Evolutionary conservation across 805 yeast genomes (phyloP), one percentile per base, ranked within the genome.

Genomic region (Hanseniaspora jakobsenii): DNA sequence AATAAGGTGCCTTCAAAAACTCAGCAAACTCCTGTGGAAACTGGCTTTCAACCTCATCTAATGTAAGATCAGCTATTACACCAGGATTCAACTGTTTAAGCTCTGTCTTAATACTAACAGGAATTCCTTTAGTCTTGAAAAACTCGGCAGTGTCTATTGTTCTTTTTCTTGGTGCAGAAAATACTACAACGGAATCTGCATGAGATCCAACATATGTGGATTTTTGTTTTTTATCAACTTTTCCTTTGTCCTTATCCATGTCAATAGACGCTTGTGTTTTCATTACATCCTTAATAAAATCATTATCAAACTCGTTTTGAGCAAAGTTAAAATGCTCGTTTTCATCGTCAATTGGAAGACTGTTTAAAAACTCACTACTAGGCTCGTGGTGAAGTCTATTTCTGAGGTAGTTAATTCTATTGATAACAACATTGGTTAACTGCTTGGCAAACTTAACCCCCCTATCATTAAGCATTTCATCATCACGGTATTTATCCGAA

Each of bases 131-230:
- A 10, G 75, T 70, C 30, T 72, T 66, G 59, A 89, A 84, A 47
- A 70, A 75, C 44, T 71, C 69, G 0, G 89, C 85, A 5, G 94
- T 77, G 52, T 87, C 84, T 16, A 77, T 70, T 0, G 96, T 85
- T 56, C 95, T 73, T 51, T 75, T 70, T 50, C 95, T 73, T 4
- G 89, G 84, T 1, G 97, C 93, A 1, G 96, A 86, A 95, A 97
- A 89, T n/a, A 91, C 87, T 3, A 78, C 77, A 53, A 87, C 69
- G 4, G 80, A 72, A 50, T 75, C 72, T 29, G 70, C 75, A 51
- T 68, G 71, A 7, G 69, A 65, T 5, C 79, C 81, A 58, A 77
- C 81, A 6, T 73, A 66, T 10, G 63, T 59, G 16, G 68, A 63
- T 5, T 64, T 63, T 47, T 64, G 69, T 49, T 65, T 62, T 30